Conservation (phyloP, 495 filamentous ascomycete genomes). For the Pyronema domesticum region DNA sequence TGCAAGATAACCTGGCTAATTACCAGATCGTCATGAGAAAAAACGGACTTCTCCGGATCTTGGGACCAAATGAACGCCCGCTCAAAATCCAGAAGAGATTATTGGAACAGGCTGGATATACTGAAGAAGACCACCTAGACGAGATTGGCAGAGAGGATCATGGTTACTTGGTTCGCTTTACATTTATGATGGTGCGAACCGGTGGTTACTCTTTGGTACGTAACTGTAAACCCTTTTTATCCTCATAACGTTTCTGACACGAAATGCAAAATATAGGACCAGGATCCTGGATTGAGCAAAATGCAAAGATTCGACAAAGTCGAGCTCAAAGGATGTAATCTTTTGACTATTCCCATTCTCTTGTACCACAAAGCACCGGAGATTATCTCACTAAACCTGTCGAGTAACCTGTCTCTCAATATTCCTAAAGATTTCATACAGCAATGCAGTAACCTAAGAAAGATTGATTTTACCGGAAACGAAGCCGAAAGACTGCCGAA, state of each 20-base stretch:
- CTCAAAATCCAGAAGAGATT: slow-evolving; percentile 84
- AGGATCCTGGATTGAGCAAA: slow-evolving; percentile 63
- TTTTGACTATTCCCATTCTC: slow-evolving; percentile 85
- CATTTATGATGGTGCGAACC: slow-evolving; percentile 74
- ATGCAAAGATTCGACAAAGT: slow-evolving; percentile 83
- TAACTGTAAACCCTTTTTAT: not conserved
- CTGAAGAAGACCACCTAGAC: slow-evolving; percentile 69
- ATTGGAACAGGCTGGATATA: slow-evolving; percentile 82
- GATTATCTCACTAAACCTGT: slow-evolving; percentile 88
- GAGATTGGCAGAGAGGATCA: slow-evolving; percentile 97
- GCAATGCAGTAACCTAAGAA: slow-evolving; percentile 71
- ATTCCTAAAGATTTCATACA: slow-evolving; percentile 95
- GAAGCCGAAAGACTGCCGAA: slow-evolving; percentile 73
- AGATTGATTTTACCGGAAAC: slow-evolving; percentile 87
- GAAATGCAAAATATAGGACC: slow-evolving; percentile 28
- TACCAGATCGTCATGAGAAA: slow-evolving; percentile 92
- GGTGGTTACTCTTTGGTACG: slow-evolving; percentile 43
- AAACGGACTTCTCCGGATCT: slow-evolving; percentile 70
- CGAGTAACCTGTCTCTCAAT: slow-evolving; percentile 76
- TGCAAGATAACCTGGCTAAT: slow-evolving; percentile 74
- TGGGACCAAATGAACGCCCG: slow-evolving; percentile 61
- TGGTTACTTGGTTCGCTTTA: slow-evolving; percentile 87
- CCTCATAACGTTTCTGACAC: not conserved
- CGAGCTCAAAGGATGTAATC: slow-evolving; percentile 75
- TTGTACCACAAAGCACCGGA: slow-evolving; percentile 82